These are phyloP conservation scores for Lasiodiplodia gonubiensis DNA, from an alignment of 2,329 filamentous ascomycete genomes.

Conservation along the genomic window DNA sequence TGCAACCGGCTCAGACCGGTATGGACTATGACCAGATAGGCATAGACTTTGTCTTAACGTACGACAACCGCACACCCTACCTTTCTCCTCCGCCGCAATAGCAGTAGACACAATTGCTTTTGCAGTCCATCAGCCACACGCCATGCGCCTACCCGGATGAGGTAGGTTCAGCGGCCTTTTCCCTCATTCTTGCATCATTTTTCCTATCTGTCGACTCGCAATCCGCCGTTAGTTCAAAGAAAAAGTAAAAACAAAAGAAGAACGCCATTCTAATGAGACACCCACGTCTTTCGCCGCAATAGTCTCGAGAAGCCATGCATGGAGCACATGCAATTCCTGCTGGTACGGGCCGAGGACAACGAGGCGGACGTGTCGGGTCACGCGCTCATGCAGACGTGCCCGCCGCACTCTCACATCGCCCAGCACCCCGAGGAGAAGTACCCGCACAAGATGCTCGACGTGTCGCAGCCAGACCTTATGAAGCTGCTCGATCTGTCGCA, in stretches of 20 bases:
- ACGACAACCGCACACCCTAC: slow-evolving; percentile 73
- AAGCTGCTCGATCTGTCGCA: slow-evolving; percentile 85
- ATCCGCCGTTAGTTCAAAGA: slow-evolving; percentile 20
- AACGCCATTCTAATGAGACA: slow-evolving; percentile 26
- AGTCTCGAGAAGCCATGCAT: slow-evolving; percentile 94
- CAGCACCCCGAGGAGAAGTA: slow-evolving; percentile 62
- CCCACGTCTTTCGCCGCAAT: slow-evolving; percentile 30
- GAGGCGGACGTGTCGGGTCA: slow-evolving; percentile 79
- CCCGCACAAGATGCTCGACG: slow-evolving; percentile 77
- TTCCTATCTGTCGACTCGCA: slow-evolving; percentile 31
- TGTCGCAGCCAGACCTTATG: slow-evolving; percentile 71
- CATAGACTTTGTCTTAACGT: slow-evolving; percentile 91
- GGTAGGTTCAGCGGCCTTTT: slow-evolving; percentile 25
- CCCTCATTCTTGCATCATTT: slow-evolving; percentile 33
- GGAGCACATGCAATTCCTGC: slow-evolving; percentile 82
- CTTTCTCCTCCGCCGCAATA: slow-evolving; percentile 67
- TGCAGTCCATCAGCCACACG: slow-evolving; percentile 11
- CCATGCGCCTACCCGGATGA: slow-evolving; percentile 23
- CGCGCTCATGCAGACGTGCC: slow-evolving; percentile 90
- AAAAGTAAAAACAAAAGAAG: slow-evolving; percentile 11
- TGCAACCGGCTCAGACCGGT: slow-evolving; percentile 44
- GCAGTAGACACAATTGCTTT: slow-evolving; percentile 37
- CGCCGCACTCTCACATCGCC: slow-evolving; percentile 69
- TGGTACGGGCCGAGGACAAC: slow-evolving; percentile 61
- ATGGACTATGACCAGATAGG: slow-evolving; percentile 81